A percentile compares a stretch with the other conserved stretches of the same genome.
phyloP scores from a whole-genome alignment of 352 stramenopile species.

The Globisporangium irregulare region DNA sequence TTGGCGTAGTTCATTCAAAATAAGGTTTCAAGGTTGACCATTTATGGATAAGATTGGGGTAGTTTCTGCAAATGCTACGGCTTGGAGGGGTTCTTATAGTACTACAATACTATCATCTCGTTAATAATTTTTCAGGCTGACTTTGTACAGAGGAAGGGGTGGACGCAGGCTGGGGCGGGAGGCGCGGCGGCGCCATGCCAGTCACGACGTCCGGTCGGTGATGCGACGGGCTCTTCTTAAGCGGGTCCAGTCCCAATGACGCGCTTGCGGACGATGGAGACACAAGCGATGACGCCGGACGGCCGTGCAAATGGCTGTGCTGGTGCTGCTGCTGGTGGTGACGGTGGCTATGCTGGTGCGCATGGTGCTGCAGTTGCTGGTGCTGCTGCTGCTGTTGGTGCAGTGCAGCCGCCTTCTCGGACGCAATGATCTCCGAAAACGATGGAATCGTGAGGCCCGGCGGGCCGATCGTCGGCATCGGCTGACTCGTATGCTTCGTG shows the following conservation, averaged over 20 bases:
- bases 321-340: slow-evolving; percentile 24
- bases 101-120: slow-evolving; percentile 3
- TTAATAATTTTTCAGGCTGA: slow-evolving; percentile 21
- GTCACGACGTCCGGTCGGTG: slow-evolving; percentile 9
- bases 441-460: slow-evolving; percentile 20
- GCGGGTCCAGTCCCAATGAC: slow-evolving; percentile 1
- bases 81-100: neutral
- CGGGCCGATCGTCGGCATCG: slow-evolving; percentile 16
- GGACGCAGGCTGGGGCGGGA: slow-evolving; percentile 2
- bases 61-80: neutral
- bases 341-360: slow-evolving; percentile 21
- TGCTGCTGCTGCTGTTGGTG: slow-evolving; percentile 22
- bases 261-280: neutral
- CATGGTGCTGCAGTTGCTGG: slow-evolving; percentile 25
- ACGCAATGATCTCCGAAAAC: slow-evolving; percentile 21
- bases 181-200: neutral
- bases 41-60: slow-evolving; percentile 1
- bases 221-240: slow-evolving; percentile 7
- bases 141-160: slow-evolving; percentile 17
- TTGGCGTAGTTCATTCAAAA: neutral
- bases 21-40: neutral
- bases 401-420: slow-evolving; percentile 16
- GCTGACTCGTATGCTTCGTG: slow-evolving; percentile 12
- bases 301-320: slow-evolving; percentile 16
- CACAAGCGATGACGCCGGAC: neutral